A percentile compares a stretch with the other conserved stretches of the same genome.
These are phyloP conservation scores for Echium plantagineum DNA, from an alignment of 257 asterid species.

Conservation along the genomic window DNA sequence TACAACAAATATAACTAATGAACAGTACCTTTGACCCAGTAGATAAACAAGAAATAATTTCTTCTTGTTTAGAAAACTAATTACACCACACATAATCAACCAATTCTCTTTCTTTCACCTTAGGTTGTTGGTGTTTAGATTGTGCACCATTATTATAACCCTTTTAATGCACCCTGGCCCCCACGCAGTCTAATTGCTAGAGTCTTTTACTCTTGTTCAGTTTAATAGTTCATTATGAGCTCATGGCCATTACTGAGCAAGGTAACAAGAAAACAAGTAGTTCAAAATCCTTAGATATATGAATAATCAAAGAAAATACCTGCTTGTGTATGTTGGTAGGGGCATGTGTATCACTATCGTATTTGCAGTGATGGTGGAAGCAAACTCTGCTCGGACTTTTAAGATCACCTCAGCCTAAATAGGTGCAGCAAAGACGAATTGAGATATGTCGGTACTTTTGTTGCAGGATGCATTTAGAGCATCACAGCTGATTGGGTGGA, in stretches of 20 bases:
- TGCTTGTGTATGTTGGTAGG: conserved; percentile 77
- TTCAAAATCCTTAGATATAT: background rate
- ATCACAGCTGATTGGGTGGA: background rate
- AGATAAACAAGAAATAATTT: no score
- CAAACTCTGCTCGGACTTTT: conserved; percentile 93
- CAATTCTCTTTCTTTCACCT: no score
- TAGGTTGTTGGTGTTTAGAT: no score
- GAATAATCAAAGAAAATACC: conserved; percentile 27
- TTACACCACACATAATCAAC: no score
- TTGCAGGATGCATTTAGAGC: background rate
- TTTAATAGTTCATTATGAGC: background rate
- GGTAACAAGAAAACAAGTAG: background rate
- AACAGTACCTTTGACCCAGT: no score
- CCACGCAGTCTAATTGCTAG: no score
- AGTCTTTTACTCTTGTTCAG: no score
- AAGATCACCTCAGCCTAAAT: conserved; percentile 88
- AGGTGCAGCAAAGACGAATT: conserved; percentile 10
- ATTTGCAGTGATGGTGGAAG: conserved; percentile 75
- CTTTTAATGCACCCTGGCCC: no score
- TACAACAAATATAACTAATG: no score
- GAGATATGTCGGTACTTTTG: background rate
- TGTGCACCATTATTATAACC: no score
- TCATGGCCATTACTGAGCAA: background rate
- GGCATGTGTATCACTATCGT: conserved; percentile 90
- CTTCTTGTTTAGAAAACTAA: no score